A percentile compares a stretch with the other conserved stretches of the same genome.
Evolutionary conservation across 179 eudicot genomes (phyloP).

Genomic region (Gypsophila paniculata): DNA sequence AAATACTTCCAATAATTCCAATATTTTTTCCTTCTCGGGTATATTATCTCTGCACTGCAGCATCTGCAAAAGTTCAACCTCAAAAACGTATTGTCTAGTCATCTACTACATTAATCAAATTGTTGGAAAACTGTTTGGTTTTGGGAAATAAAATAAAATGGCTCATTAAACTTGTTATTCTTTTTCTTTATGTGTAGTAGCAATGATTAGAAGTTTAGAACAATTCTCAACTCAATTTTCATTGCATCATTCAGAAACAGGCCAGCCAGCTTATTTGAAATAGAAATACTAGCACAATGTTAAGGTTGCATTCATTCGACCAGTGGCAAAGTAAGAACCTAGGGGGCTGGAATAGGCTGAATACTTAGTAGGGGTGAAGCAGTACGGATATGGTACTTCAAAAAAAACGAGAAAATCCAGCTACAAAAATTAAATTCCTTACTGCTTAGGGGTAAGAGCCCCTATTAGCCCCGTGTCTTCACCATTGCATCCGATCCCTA

Average conservation of each 20-base stretch:
- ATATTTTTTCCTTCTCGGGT: conserved; percentile 1
- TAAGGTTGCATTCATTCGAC: background rate
- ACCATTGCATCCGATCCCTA: conserved; percentile 4
- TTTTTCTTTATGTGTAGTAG: no score
- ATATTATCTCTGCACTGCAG: background rate
- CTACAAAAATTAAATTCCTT: background rate
- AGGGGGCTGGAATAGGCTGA: background rate
- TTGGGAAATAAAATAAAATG: no score
- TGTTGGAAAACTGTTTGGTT: no score
- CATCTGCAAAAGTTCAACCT: conserved; percentile 1
- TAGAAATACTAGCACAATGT: no score
- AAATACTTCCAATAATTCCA: conserved; percentile 1
- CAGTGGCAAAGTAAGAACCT: background rate
- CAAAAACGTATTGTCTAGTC: no score
- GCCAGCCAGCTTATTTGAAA: no score
- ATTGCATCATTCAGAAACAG: no score
- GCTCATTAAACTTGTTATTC: no score
- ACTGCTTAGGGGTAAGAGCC: conserved; percentile 1
- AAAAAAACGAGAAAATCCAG: background rate
- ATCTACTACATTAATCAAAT: no score
- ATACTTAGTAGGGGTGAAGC: background rate
- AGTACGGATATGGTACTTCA: background rate
- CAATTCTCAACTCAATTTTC: no score
- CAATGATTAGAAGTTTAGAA: no score
- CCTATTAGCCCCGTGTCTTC: conserved; percentile 1